phyloP scores from a whole-genome alignment of 306 rosid genomes.

The Neltuma alba region DNA sequence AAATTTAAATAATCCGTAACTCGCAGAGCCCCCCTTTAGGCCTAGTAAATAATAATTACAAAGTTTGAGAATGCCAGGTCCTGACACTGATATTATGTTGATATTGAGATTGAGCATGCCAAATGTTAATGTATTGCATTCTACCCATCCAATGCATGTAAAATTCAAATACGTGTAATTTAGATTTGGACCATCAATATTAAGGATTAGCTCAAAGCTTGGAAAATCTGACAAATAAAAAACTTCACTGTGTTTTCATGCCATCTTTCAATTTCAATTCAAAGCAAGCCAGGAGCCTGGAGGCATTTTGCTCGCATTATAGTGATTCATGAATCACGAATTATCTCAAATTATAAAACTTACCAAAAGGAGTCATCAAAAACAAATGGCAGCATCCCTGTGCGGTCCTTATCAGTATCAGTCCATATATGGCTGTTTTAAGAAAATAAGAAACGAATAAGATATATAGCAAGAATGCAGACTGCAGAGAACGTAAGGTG shows the following conservation, averaged over 20 bases:
- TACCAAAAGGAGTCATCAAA: conserved; percentile 93
- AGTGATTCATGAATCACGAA: conserved; percentile 19
- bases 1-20: neutral
- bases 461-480: conserved; percentile 29
- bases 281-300: conserved; percentile 13
- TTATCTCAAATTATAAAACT: conserved; percentile 32
- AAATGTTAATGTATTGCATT: conserved; percentile 3
- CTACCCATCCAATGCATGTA: conserved; percentile 18
- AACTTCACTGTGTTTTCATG: neutral
- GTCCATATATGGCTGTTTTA: conserved; percentile 90
- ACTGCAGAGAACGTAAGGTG: conserved; percentile 4
- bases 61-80: neutral
- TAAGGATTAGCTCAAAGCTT: conserved; percentile 15
- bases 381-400: conserved; percentile 98
- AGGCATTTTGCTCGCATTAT: conserved; percentile 20
- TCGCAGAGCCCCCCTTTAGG: neutral
- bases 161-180: conserved; percentile 13
- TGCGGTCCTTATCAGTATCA: conserved; percentile 83
- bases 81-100: neutral
- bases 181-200: conserved; percentile 19
- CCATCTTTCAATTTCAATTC: conserved; percentile 14
- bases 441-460: conserved; percentile 31
- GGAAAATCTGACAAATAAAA: conserved; percentile 13
- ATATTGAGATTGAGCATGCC: neutral
- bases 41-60: neutral